Evolutionary conservation across 768 basidiomycete species (phyloP), one percentile per base, ranked within the genome.

Genomic region (Pisolithus marmoratus): DNA sequence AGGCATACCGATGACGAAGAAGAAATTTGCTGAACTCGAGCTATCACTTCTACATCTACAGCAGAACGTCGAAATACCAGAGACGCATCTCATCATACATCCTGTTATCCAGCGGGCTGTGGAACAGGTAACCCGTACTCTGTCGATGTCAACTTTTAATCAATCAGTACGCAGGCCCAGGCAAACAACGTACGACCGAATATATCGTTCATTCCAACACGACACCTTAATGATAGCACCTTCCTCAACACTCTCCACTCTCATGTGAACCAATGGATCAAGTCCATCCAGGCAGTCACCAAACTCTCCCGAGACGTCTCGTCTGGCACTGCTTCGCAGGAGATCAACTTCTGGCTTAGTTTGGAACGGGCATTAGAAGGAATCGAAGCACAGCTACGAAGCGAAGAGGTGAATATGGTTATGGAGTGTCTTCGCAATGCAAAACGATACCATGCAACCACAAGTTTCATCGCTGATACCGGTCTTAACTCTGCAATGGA

Each of bases 1-100:
- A 82, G 85, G 85, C 46, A 98, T 99, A 52, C 96, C 96, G 3
- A 91, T 96, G 79, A 94, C 95, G 43, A 98, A 97, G 81, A 94
- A 94, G 77, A 98, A 97, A 71, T 97, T 98, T 63, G 95, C 96
- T 8, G 96, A 99, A 61, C 84, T 98, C 50, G 95, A 99, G 68
- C 72, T 97, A 9, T 94, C 92, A 2, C 73, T 98, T 15, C 74
- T 98, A 2, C 96, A 99, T 65, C 78, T 98, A 5, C 95, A 98
- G 63, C 96, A 98, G 69, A 99, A 99, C 60, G 95, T 98, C 56
- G 96, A 99, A 73, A 98, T 98, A 48, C 96, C 96, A 1, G 93
- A 98, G 69, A 95, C 93, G 4, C 87, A 93, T 59, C 83, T 98
- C 27, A 76, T 90, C 57, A 89, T 97, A 48, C 94, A 98, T 63